Evolutionary conservation across 179 eudicot species (phyloP), one percentile per base, ranked within the genome.

Genomic region (Camellia oleifera): DNA sequence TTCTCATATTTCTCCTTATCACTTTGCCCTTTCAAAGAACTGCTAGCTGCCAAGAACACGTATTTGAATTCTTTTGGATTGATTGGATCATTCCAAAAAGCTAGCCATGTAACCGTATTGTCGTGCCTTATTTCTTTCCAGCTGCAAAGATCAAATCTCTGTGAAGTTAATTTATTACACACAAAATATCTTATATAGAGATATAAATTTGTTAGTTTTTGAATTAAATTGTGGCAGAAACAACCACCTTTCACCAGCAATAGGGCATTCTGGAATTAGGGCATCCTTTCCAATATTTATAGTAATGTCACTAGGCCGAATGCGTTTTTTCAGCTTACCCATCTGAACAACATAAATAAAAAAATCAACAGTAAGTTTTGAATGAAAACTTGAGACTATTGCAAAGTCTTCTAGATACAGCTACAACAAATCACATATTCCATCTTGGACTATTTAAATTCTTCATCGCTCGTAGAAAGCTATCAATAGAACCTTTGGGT

Each of bases 1-100:
- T 94, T 94, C 88, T 94, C 98, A 83, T 94, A 94, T 77, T 94
- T 93, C 82, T 90, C 97, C 88, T 90, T 94, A 89, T 94, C 97
- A 88, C 98, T 94, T 85, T 94, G 98, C 74, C 98, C 98, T 85
- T 94, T 94, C 80, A 94, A 80, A 26, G 92, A 72, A 89, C 98
- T 94, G 87, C 98, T 94, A 58, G 98, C 93, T 56, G 92, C 98
- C 86, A 94, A 82, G 83, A 93, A 94, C 63, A 94, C 97, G 58
- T 94, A 93, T 78, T 94, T 94, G 89, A 93, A 93, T 85, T 90
- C 92, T 84, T 84, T 94, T 45, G 88, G 90, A 86, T 94, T 94
- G 40, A 94, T 93, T 77, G 98, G 98, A 83, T 94, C 98, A 85
- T 82, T 90, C 98, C 98, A 94, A 77, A 58, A 94, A 6, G 98